Evolutionary conservation across 176 grass and related monocot genomes (phyloP).

Genomic region (Oryza punctata): DNA sequence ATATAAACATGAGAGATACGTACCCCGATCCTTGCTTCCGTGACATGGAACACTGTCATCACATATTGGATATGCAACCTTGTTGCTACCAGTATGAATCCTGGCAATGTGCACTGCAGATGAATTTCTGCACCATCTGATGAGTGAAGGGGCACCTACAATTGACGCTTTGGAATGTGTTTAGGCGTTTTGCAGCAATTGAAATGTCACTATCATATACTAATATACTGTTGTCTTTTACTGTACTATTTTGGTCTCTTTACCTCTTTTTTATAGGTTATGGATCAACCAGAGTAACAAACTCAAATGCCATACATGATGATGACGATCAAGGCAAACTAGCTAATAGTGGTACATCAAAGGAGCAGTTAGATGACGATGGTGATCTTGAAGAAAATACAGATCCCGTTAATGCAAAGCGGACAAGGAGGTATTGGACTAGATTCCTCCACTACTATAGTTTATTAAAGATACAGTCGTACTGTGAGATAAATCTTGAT

Average conservation of each 20-base stretch:
- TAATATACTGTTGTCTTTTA: conserved; percentile 26
- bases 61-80: background rate
- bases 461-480: conserved; percentile 18
- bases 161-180: background rate
- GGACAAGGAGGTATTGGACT: conserved; percentile 62
- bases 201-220: conserved; percentile 6
- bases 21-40: conserved; percentile 29
- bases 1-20: conserved; percentile 7
- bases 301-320: conserved; percentile 42
- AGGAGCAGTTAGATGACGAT: conserved; percentile 61
- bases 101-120: background rate
- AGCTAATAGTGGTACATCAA: conserved; percentile 66
- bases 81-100: conserved; percentile 4
- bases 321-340: conserved; percentile 40
- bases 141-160: background rate
- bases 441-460: background rate
- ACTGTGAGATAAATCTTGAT: background rate
- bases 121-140: background rate
- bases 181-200: background rate
- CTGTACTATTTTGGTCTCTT: conserved; percentile 21
- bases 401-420: conserved; percentile 52
- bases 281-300: conserved; percentile 19
- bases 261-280: conserved; percentile 36
- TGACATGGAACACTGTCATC: conserved; percentile 8
- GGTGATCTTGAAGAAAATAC: conserved; percentile 64